Evolutionary conservation across 75 land plant genomes (phyloP), one percentile per base, ranked within the genome.

Genomic region (Selaginella tamariscina): DNA sequence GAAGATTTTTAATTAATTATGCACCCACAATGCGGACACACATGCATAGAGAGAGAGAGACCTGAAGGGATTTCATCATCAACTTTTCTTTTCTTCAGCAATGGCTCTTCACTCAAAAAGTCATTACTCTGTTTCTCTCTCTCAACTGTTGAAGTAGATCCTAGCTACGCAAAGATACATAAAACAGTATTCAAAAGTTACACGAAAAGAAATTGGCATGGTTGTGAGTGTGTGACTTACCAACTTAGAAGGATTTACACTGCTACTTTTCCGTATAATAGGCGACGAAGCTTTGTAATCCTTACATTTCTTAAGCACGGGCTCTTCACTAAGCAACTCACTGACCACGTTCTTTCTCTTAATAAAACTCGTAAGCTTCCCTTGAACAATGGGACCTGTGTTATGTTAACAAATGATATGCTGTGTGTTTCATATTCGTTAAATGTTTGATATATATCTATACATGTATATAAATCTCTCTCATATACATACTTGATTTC

Each of bases 361-460:
- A 30, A 89, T 68, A 71, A 86, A 89, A 31, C 81, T 84, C 31
- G 74, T 74, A 13, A 92, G 76, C 54, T 78, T 86, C 49, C 49
- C 49, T 15, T 39, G 49, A 15, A 39, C 49, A n/a, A n/a, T n/a
- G 49, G 49, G 15, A 39, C 49, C 5, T 39, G 5, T 39, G 11
- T 39, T 39, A 39, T 39, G 49, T 39, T 15, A 5, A 15, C 49
- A 39, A 39, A 15, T 39, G 49, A 5, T 15, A 39, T 15, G 11
- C 49, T 39, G 49, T 5, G 11, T 15, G 49, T n/a, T n/a, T n/a
- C n/a, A n/a, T n/a, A n/a, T n/a, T n/a, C n/a, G n/a, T n/a, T n/a
- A n/a, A n/a, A n/a, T n/a, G n/a, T n/a, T n/a, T n/a, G n/a, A n/a
- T n/a, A n/a, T n/a, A n/a, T n/a, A n/a, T n/a, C n/a, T n/a, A n/a